Conservation (phyloP, 495 filamentous ascomycete genomes). For the Pseudomonodictys pantanalensis region DNA sequence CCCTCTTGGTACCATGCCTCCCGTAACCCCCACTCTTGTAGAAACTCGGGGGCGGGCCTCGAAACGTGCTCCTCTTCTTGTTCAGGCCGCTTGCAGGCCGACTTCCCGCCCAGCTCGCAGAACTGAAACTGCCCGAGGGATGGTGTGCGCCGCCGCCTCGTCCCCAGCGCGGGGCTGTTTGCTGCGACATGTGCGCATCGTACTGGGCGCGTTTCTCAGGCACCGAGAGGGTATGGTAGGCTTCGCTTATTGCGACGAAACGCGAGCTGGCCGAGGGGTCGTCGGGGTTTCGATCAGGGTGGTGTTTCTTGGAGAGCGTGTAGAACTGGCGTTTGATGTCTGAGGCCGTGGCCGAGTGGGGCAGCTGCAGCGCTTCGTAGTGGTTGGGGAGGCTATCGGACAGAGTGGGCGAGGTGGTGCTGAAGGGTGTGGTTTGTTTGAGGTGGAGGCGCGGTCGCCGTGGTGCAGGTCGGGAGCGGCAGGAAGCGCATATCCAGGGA, state of each 20-base stretch:
- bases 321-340: conserved; percentile 97
- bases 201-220: conserved; percentile 68
- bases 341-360: conserved; percentile 59
- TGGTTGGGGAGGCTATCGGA: conserved; percentile 51
- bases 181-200: conserved; percentile 59
- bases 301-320: conserved; percentile 83
- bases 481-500: background rate
- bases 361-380: conserved; percentile 80
- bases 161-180: conserved; percentile 35
- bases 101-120: conserved; percentile 29
- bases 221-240: conserved; percentile 74
- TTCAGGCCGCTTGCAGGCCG: conserved; percentile 64
- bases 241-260: conserved; percentile 83
- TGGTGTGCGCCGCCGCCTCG: background rate
- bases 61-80: conserved; percentile 68
- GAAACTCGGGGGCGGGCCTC: conserved; percentile 86
- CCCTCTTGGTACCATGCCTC: conserved; percentile 49
- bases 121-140: conserved; percentile 18
- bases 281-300: conserved; percentile 84
- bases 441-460: background rate
- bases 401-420: conserved; percentile 32
- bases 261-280: conserved; percentile 69
- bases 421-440: conserved; percentile 32
- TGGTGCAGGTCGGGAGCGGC: conserved; percentile 7
- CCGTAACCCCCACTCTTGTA: conserved; percentile 76